These are phyloP conservation scores for Colletotrichum lindemuthianum DNA, from an alignment of 2,329 filamentous ascomycete species.

Conservation along the genomic window DNA sequence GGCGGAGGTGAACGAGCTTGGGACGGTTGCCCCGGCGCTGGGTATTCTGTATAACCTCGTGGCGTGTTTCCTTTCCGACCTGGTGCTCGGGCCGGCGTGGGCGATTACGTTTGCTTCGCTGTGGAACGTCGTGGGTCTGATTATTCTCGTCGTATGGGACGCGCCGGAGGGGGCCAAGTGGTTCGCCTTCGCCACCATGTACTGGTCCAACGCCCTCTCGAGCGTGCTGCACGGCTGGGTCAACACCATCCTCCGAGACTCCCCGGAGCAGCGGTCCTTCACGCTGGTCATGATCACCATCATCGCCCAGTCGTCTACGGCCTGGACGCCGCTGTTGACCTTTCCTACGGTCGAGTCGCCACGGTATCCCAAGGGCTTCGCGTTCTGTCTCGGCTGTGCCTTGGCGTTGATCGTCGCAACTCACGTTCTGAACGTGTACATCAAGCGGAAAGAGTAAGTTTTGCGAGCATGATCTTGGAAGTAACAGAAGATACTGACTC, in stretches of 20 bases:
- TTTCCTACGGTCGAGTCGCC: conserved; percentile 59
- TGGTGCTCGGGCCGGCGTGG: conserved; percentile 42
- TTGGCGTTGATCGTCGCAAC: conserved; percentile 30
- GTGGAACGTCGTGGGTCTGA: conserved; percentile 23
- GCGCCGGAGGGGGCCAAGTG: conserved; percentile 64
- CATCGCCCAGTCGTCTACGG: conserved; percentile 64
- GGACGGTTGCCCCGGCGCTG: conserved; percentile 32
- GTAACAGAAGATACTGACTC: no score
- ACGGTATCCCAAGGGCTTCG: conserved; percentile 56
- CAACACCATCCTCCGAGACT: conserved; percentile 30
- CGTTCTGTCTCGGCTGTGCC: conserved; percentile 43
- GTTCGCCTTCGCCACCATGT: conserved; percentile 58
- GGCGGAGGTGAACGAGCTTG: conserved; percentile 64
- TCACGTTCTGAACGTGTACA: conserved; percentile 32
- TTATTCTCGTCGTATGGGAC: conserved; percentile 63
- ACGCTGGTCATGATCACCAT: conserved; percentile 33
- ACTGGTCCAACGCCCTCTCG: conserved; percentile 29
- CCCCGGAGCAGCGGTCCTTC: conserved; percentile 29
- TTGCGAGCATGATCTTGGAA: no score
- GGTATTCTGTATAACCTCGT: conserved; percentile 29
- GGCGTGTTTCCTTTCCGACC: conserved; percentile 30
- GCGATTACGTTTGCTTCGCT: conserved; percentile 40
- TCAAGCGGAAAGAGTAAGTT: conserved; percentile 35
- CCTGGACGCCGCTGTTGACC: conserved; percentile 64
- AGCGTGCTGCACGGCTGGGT: conserved; percentile 34